These are phyloP conservation scores for Penicillium longicatenatum DNA, from an alignment of 495 filamentous ascomycete species.

Conservation along the genomic window DNA sequence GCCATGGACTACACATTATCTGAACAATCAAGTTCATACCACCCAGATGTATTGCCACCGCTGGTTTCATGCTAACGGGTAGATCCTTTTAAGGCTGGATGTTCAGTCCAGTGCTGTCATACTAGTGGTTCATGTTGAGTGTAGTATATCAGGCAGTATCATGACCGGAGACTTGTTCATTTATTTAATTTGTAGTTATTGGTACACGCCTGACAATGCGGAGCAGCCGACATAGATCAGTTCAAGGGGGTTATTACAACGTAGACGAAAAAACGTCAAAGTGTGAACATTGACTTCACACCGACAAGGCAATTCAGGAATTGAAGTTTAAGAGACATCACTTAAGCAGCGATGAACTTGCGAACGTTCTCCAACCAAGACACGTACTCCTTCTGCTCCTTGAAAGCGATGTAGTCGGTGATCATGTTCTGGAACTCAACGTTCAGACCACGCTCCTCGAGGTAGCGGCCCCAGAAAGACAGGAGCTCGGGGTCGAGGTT, in stretches of 20 bases:
- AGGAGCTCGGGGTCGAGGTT: slow-evolving; percentile 96
- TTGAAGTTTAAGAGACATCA: background rate
- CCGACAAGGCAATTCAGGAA: background rate
- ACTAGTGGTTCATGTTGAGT: background rate
- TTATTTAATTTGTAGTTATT: slow-evolving; percentile 20
- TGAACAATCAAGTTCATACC: background rate
- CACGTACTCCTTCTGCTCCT: slow-evolving; percentile 98
- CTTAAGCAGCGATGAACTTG: slow-evolving; percentile 70
- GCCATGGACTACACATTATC: background rate
- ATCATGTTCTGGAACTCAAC: slow-evolving; percentile 85
- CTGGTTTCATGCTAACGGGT: too few relatives aligned
- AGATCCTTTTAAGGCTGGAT: too few relatives aligned
- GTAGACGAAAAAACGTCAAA: slow-evolving; percentile 3
- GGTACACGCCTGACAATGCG: slow-evolving; percentile 17
- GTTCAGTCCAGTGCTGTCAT: too few relatives aligned
- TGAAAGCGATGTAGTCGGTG: slow-evolving; percentile 95
- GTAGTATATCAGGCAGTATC: too few relatives aligned
- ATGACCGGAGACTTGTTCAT: slow-evolving; percentile 10
- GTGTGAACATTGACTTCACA: background rate
- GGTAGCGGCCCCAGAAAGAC: slow-evolving; percentile 84
- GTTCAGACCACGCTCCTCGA: slow-evolving; percentile 93
- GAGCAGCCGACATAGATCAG: slow-evolving; percentile 4
- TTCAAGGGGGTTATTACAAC: slow-evolving; percentile 15
- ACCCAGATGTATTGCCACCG: too few relatives aligned
- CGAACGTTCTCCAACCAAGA: slow-evolving; percentile 86